A percentile compares a stretch with the other conserved stretches of the same genome.
phyloP scores from a whole-genome alignment of 495 filamentous ascomycete species.

The Collariella sp. region DNA sequence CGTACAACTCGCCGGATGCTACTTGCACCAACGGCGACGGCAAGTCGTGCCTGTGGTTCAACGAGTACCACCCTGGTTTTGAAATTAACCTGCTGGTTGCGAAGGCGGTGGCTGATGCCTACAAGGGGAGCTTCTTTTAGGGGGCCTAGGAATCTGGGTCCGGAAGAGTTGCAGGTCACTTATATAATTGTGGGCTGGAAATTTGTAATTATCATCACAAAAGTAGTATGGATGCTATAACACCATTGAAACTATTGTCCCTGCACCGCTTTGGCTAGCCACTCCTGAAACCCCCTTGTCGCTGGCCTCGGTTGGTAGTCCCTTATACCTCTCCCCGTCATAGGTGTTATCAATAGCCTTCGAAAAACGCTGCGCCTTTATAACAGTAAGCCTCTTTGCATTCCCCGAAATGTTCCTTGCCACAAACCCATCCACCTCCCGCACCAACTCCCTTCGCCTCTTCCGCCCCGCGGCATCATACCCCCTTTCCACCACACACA shows the following conservation, averaged over 20 bases:
- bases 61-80: conserved; percentile 38
- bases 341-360: conserved; percentile 3
- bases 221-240: too few relatives aligned
- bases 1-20: conserved; percentile 36
- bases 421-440: background rate
- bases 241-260: too few relatives aligned
- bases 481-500: background rate
- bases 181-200: too few relatives aligned
- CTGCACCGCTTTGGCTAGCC: background rate
- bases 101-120: conserved; percentile 36
- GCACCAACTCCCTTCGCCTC: background rate
- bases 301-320: background rate
- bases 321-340: background rate
- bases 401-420: too few relatives aligned
- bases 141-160: background rate
- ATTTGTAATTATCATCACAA: too few relatives aligned
- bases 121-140: conserved; percentile 24
- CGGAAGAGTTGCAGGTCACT: too few relatives aligned
- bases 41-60: conserved; percentile 37
- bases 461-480: background rate
- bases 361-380: background rate
- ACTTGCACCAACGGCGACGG: conserved; percentile 40
- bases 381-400: background rate
- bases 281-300: background rate
- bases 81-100: conserved; percentile 33